Evolutionary conservation across 2,329 filamentous ascomycete species (phyloP).

Genomic region (Claviceps sp.): DNA sequence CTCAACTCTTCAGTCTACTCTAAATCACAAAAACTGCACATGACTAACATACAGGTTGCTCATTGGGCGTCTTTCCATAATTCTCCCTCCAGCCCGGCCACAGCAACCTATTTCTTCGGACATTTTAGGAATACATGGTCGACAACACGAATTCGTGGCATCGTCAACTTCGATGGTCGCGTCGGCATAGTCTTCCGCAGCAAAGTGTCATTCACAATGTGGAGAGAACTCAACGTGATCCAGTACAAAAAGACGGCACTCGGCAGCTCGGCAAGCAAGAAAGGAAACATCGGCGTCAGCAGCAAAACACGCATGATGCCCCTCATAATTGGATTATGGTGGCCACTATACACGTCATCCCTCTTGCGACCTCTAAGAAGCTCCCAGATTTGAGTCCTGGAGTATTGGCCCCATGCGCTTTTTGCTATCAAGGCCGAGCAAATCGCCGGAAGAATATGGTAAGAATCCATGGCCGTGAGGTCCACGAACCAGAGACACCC

Average conservation of each 20-base stretch:
- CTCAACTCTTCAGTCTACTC: conserved; percentile 4
- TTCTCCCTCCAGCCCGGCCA: too few species aligned
- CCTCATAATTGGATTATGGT: conserved; percentile 4
- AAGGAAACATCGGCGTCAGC: conserved; percentile 21
- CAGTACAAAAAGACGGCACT: conserved; percentile 29
- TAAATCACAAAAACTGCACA: background rate
- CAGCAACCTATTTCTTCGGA: too few species aligned
- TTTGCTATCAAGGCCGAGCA: conserved; percentile 18
- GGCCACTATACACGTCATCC: too few species aligned
- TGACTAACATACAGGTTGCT: too few species aligned
- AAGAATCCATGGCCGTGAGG: conserved; percentile 38
- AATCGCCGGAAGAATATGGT: conserved; percentile 30
- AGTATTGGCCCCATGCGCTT: conserved; percentile 17
- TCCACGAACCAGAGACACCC: conserved; percentile 44
- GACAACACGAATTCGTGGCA: background rate
- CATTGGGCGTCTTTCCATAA: too few species aligned
- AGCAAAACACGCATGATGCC: conserved; percentile 18
- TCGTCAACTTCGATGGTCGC: conserved; percentile 8
- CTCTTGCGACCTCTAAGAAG: too few species aligned
- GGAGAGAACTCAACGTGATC: conserved; percentile 23
- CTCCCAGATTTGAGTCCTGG: conserved; percentile 11
- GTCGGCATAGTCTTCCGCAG: conserved; percentile 12
- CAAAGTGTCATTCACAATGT: conserved; percentile 20
- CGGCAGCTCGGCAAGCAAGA: conserved; percentile 22
- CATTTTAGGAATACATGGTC: too few species aligned